These are phyloP conservation scores for Phytophthora kernoviae DNA, from an alignment of 352 stramenopile genomes.

Conservation along the genomic window DNA sequence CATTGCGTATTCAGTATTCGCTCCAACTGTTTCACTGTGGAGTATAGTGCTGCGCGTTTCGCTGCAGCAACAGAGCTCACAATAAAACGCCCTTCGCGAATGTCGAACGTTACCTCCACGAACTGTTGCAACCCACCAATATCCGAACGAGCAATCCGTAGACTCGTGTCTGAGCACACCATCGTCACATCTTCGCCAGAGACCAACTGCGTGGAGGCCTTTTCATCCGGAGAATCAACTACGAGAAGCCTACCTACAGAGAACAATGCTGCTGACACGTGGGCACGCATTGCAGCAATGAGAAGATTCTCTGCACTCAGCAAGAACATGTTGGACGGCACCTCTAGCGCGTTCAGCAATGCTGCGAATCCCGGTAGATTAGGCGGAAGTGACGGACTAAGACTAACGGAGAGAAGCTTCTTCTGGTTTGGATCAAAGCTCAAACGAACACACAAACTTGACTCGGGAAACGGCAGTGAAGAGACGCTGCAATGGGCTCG, in stretches of 20 bases:
- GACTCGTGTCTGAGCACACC: constrained; percentile 58
- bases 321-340: constrained; percentile 81
- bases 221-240: constrained; percentile 64
- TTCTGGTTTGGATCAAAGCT: constrained; percentile 63
- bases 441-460: constrained; percentile 72
- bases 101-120: constrained; percentile 82
- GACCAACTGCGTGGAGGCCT: constrained; percentile 57
- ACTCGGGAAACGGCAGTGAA: constrained; percentile 59
- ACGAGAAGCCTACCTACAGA: constrained; percentile 74
- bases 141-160: constrained; percentile 69
- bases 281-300: constrained; percentile 75
- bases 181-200: constrained; percentile 78
- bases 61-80: constrained; percentile 68
- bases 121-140: constrained; percentile 81
- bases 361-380: constrained; percentile 59
- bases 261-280: constrained; percentile 75
- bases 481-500: constrained; percentile 32
- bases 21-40: constrained; percentile 66
- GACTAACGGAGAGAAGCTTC: constrained; percentile 62
- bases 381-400: constrained; percentile 69
- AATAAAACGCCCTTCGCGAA: constrained; percentile 73
- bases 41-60: constrained; percentile 61
- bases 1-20: constrained; percentile 77
- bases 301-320: constrained; percentile 79
- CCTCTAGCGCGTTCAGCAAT: constrained; percentile 61